Percentiles rank a stretch among this genome's conserved stretches.
phyloP scores from a whole-genome alignment of 2,329 filamentous ascomycete species.

The Calycina marina region DNA sequence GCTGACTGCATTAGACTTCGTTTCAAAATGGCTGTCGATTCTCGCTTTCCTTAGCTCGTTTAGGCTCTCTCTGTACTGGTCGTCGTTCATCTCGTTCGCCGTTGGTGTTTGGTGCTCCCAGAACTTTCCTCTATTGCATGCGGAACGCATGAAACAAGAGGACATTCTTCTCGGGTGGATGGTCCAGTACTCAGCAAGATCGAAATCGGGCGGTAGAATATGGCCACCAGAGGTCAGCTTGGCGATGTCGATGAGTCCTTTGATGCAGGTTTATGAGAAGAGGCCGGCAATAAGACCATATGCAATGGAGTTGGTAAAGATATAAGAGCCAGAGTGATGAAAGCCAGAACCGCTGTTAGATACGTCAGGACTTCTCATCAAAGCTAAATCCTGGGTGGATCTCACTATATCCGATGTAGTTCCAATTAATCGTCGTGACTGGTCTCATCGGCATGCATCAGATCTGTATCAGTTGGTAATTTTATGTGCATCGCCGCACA shows the following conservation, averaged over 20 bases:
- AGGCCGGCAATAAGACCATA: slow-evolving; percentile 59
- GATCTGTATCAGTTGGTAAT: no score
- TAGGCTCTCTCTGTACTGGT: no score
- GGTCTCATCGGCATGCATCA: slow-evolving; percentile 68
- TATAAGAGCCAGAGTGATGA: slow-evolving; percentile 61
- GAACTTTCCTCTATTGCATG: not conserved
- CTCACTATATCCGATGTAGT: slow-evolving; percentile 61
- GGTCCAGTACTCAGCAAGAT: slow-evolving; percentile 40
- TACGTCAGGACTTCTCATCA: no score
- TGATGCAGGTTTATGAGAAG: slow-evolving; percentile 38
- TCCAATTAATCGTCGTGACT: slow-evolving; percentile 62
- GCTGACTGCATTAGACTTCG: no score
- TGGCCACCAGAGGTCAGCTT: slow-evolving; percentile 31
- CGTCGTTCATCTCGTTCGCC: not conserved
- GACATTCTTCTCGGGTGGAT: slow-evolving; percentile 36
- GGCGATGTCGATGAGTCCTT: slow-evolving; percentile 35
- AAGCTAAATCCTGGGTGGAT: no score
- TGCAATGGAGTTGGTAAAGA: slow-evolving; percentile 64
- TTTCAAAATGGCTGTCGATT: no score
- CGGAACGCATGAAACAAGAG: slow-evolving; percentile 34
- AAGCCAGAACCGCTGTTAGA: slow-evolving; percentile 59
- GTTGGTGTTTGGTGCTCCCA: not conserved
- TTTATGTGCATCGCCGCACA: no score
- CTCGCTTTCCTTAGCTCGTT: no score
- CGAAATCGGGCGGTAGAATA: slow-evolving; percentile 36